Evolutionary conservation across 768 basidiomycete genomes (phyloP), one percentile per base, ranked within the genome.

Genomic region (Lactifluus subvellereus): DNA sequence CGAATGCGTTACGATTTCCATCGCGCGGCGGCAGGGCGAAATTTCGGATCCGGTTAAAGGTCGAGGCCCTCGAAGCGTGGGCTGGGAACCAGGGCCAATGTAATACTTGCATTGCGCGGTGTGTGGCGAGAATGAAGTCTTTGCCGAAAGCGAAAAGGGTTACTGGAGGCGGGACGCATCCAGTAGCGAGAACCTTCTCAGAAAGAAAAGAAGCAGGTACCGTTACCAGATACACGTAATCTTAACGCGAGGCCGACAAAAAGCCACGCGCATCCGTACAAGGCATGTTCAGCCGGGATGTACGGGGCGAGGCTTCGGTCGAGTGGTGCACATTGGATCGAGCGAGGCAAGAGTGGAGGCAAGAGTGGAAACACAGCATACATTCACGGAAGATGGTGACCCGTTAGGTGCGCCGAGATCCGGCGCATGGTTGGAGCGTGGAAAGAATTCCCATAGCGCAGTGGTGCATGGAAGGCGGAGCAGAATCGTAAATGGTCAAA

Each of bases 51-150:
- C 60, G 57, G 64, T 27, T 54, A 61, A 66, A 66, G 53, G 52
- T 66, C 61, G 65, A 66, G 67, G 42, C 65, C 64, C 16, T 66
- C 32, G 66, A 67, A 62, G 66, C 66, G 37, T 67, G 54, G 51
- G 37, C 40, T 52, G 61, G 32, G 64, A 48, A 55, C 53, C 58
- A 61, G 64, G 59, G 54, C 58, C 54, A 48, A 49, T 64, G 57
- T 60, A 56, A 59, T 52, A 40, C 55, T 40, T 57, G 56, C 57
- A 66, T 45, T 43, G 55, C 38, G 43, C 49, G 53, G 38, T 58
- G 60, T 57, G 56, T 54, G 55, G 55, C 52, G 20, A 57, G 48
- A 58, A 55, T 54, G 47, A 64, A 55, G 43, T 57, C 52, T 1
- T 58, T 57, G 60, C 66, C 65, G 60, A 65, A 62, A 54, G 57